Evolutionary conservation across 805 yeast species (phyloP).

Genomic region (Geotrichum ghanense): DNA sequence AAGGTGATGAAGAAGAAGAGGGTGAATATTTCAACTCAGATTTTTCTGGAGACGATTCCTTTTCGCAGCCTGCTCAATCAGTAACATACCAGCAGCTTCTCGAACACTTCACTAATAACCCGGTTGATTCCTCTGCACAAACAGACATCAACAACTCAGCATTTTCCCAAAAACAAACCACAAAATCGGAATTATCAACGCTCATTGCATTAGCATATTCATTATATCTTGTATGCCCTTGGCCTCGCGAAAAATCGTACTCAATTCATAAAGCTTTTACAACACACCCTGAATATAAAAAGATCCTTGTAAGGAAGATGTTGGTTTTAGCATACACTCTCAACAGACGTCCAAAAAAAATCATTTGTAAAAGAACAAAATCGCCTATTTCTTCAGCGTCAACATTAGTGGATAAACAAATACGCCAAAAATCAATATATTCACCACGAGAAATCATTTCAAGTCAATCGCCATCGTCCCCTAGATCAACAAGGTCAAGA

Average conservation of each 20-base stretch:
- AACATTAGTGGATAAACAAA: background rate
- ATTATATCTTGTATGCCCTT: background rate
- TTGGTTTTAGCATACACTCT: background rate
- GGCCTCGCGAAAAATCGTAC: background rate
- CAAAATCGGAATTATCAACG: background rate
- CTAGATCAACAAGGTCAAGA: background rate
- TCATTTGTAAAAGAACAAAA: background rate
- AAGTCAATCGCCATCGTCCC: background rate
- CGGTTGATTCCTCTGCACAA: background rate
- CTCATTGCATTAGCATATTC: background rate
- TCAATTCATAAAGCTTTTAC: background rate
- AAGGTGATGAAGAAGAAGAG: conserved; percentile 1
- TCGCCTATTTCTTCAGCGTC: background rate
- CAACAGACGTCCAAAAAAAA: background rate
- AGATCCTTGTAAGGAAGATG: background rate
- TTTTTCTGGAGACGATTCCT: background rate
- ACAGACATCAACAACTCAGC: background rate
- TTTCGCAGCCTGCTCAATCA: background rate
- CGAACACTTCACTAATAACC: background rate
- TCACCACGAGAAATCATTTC: background rate
- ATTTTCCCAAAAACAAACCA: background rate
- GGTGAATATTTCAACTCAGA: conserved; percentile 1
- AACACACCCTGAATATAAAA: background rate
- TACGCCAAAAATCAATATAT: background rate
- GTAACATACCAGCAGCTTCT: background rate